Evolutionary conservation across 2,329 filamentous ascomycete species (phyloP).

Genomic region (Calonectria pseudoturangicola): DNA sequence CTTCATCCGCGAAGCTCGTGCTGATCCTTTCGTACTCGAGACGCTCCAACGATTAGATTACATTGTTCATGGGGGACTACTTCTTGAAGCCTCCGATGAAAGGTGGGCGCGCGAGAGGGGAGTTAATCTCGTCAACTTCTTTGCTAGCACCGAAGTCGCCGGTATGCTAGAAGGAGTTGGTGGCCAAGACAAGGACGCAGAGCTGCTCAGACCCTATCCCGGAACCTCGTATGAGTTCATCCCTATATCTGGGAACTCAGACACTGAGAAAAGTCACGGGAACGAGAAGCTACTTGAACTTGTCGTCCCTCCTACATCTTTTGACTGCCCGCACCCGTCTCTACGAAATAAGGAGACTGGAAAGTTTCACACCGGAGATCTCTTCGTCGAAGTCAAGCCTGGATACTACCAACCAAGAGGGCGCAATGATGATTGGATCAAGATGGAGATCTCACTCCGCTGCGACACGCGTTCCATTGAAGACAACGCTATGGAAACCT

Average conservation of each 20-base stretch:
- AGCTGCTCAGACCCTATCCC: conserved; percentile 19
- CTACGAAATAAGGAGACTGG: conserved; percentile 42
- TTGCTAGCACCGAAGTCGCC: conserved; percentile 44
- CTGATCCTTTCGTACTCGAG: conserved; percentile 33
- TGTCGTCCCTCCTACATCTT: conserved; percentile 34
- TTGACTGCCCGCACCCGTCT: conserved; percentile 41
- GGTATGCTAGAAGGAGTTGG: conserved; percentile 20
- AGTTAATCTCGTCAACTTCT: conserved; percentile 33
- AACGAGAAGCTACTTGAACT: conserved; percentile 42
- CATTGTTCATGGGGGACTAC: conserved; percentile 30
- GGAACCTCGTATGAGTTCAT: conserved; percentile 32
- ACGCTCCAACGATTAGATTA: conserved; percentile 35
- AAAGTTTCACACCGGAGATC: conserved; percentile 50
- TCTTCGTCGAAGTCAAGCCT: conserved; percentile 50
- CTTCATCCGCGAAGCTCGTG: conserved; percentile 38
- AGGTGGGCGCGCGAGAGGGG: conserved; percentile 41
- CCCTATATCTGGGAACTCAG: conserved; percentile 4
- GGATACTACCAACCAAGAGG: conserved; percentile 45
- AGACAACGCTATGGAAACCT: conserved; percentile 43
- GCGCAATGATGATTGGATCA: conserved; percentile 53
- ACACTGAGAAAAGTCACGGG: not conserved
- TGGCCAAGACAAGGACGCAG: not conserved
- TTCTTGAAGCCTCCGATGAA: conserved; percentile 31
- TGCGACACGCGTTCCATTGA: conserved; percentile 51
- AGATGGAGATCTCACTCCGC: conserved; percentile 47